Conservation (phyloP, 441 rosid genomes). For the Gossypium lobatum region DNA sequence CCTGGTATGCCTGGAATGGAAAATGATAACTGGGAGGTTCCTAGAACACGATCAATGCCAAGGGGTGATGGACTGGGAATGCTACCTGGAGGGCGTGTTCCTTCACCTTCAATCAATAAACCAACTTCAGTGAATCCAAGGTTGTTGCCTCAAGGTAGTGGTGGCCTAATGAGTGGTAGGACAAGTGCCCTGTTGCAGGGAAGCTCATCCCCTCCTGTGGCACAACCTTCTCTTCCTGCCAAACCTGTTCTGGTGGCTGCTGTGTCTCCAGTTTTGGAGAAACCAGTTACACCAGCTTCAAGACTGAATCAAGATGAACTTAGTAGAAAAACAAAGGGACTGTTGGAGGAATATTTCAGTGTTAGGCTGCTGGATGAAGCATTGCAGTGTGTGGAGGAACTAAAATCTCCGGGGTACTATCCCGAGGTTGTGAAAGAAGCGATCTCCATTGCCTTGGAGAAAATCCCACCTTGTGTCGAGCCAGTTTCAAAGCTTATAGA, state of each 20-base stretch:
- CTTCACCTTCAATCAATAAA: slow-evolving; percentile 35
- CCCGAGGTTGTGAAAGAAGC: slow-evolving; percentile 86
- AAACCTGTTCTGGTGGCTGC: slow-evolving; percentile 23
- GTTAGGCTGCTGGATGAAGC: slow-evolving; percentile 66
- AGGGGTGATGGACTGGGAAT: slow-evolving; percentile 62
- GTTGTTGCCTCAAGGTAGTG: slow-evolving; percentile 71
- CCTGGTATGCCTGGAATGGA: slow-evolving; percentile 86
- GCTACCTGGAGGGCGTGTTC: slow-evolving; percentile 34
- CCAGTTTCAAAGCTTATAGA: slow-evolving; percentile 47
- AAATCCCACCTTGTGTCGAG: slow-evolving; percentile 57
- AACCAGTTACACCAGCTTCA: slow-evolving; percentile 33
- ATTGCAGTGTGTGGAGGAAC: slow-evolving; percentile 61
- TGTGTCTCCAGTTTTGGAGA: slow-evolving; percentile 32
- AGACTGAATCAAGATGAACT: slow-evolving; percentile 44
- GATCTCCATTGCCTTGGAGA: slow-evolving; percentile 58
- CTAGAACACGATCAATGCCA: slow-evolving; percentile 59
- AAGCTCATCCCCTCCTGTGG: slow-evolving; percentile 24
- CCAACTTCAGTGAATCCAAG: slow-evolving; percentile 50
- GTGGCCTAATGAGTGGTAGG: slow-evolving; percentile 51
- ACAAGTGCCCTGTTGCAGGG: slow-evolving; percentile 76
- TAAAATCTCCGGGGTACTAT: slow-evolving; percentile 58
- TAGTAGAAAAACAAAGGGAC: slow-evolving; percentile 45
- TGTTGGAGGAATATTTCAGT: slow-evolving; percentile 68
- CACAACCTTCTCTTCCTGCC: slow-evolving; percentile 23
- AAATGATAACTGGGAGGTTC: slow-evolving; percentile 75